Evolutionary conservation across 1,284 basidiomycete genomes (phyloP).

Genomic region (Apiotrichum brassicae): DNA sequence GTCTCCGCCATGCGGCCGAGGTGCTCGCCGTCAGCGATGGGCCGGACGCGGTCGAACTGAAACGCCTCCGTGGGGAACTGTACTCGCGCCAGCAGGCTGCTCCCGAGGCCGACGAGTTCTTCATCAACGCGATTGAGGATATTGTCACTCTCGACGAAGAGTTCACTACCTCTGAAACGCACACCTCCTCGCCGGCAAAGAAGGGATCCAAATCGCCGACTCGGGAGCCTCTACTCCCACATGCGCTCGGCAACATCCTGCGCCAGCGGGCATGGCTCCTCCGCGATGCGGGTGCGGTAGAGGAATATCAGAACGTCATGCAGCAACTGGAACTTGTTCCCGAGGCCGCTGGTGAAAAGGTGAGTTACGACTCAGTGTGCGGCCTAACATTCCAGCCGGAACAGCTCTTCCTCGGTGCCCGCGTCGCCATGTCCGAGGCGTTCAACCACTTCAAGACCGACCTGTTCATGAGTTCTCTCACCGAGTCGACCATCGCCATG

Average conservation of each 20-base stretch:
- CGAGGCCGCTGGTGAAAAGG: slow-evolving; percentile 22
- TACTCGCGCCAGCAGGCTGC: slow-evolving; percentile 50
- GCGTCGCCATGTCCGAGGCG: slow-evolving; percentile 64
- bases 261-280: slow-evolving; percentile 71
- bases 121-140: slow-evolving; percentile 31
- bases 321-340: slow-evolving; percentile 48
- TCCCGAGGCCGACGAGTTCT: slow-evolving; percentile 51
- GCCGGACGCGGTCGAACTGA: slow-evolving; percentile 58
- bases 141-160: slow-evolving; percentile 32
- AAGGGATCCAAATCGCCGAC: slow-evolving; percentile 46
- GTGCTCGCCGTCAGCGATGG: slow-evolving; percentile 28
- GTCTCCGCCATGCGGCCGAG: slow-evolving; percentile 53
- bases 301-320: slow-evolving; percentile 54
- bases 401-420: slow-evolving; percentile 64
- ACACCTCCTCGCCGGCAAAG: slow-evolving; percentile 41
- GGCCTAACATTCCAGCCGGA: slow-evolving; percentile 54
- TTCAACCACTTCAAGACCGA: slow-evolving; percentile 71
- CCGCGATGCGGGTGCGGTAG: slow-evolving; percentile 55
- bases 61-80: slow-evolving; percentile 55
- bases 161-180: slow-evolving; percentile 36
- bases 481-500: slow-evolving; percentile 77
- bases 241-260: slow-evolving; percentile 60
- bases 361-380: slow-evolving; percentile 10
- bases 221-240: slow-evolving; percentile 61
- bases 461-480: slow-evolving; percentile 76